phyloP scores from a whole-genome alignment of 768 basidiomycete species.

The Mycena venus region DNA sequence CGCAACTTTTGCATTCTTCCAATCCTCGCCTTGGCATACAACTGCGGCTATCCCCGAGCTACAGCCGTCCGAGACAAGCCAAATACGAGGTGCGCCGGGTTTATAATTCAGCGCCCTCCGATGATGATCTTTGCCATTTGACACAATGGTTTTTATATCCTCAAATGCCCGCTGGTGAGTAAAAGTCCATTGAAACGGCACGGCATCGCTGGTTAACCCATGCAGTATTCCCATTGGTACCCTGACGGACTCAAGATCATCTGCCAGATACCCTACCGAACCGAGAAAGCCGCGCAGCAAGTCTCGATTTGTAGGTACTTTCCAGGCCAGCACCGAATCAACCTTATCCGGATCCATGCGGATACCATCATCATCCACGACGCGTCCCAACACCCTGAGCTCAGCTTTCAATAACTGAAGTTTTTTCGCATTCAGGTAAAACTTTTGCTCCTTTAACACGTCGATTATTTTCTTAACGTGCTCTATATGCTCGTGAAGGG shows the following conservation, averaged over 20 bases:
- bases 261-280: too few species aligned
- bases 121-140: conserved; percentile 33
- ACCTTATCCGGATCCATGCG: conserved; percentile 61
- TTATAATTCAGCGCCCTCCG: conserved; percentile 35
- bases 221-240: conserved; percentile 54
- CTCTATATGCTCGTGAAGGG: conserved; percentile 47
- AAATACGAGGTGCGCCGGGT: too few species aligned
- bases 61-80: too few species aligned
- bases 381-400: conserved; percentile 47
- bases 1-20: not conserved
- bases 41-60: not conserved
- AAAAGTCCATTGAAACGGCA: conserved; percentile 42
- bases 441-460: too few species aligned
- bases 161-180: too few species aligned
- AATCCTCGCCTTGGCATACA: not conserved
- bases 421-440: too few species aligned
- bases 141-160: conserved; percentile 44
- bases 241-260: conserved; percentile 47
- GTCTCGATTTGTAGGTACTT: too few species aligned
- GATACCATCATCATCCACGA: conserved; percentile 53
- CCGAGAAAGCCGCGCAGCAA: too few species aligned
- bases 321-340: too few species aligned
- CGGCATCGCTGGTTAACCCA: conserved; percentile 34
- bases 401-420: conserved; percentile 42
- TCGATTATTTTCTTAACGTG: conserved; percentile 49